Conservation (phyloP, 208 protist genomes). For the Crithidia expoeki region DNA sequence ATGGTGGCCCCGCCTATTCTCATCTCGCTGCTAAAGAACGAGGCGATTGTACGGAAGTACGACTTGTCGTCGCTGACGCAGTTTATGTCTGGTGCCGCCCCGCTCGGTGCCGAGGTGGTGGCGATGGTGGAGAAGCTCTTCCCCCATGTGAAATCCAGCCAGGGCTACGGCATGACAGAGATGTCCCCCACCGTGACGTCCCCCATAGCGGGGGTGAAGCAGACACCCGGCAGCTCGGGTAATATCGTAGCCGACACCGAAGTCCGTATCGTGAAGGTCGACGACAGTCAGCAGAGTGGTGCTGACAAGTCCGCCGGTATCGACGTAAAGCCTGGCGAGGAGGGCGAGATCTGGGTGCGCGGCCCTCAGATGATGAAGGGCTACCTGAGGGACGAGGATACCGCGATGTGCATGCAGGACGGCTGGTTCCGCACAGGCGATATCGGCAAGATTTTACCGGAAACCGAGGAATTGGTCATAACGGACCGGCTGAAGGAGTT, state of each 20-base stretch:
- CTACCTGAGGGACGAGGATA: slow-evolving; percentile 70
- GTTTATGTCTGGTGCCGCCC: slow-evolving; percentile 65
- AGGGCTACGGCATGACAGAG: slow-evolving; percentile 87
- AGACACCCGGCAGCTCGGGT: slow-evolving; percentile 20
- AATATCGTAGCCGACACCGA: slow-evolving; percentile 39
- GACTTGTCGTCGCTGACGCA: slow-evolving; percentile 23
- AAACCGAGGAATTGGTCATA: slow-evolving; percentile 51
- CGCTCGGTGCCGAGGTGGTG: slow-evolving; percentile 50
- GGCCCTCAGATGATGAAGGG: slow-evolving; percentile 83
- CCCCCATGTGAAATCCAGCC: slow-evolving; percentile 24
- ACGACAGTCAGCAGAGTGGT: slow-evolving; percentile 45
- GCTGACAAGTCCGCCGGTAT: slow-evolving; percentile 39
- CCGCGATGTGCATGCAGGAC: slow-evolving; percentile 44
- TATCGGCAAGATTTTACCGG: slow-evolving; percentile 56
- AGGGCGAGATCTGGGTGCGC: slow-evolving; percentile 74
- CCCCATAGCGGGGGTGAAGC: background rate
- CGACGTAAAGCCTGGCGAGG: slow-evolving; percentile 30
- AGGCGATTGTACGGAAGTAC: slow-evolving; percentile 38
- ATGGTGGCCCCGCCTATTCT: slow-evolving; percentile 83
- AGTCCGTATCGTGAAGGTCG: slow-evolving; percentile 46
- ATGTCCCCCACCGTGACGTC: slow-evolving; percentile 43
- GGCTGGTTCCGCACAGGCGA: slow-evolving; percentile 81
- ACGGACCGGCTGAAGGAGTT: slow-evolving; percentile 88
- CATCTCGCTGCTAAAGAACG: slow-evolving; percentile 63
- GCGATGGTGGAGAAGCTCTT: slow-evolving; percentile 24